Evolutionary conservation across 2,329 filamentous ascomycete species (phyloP), one percentile per base, ranked within the genome.

Genomic region (Dactylellina drechsleri): DNA sequence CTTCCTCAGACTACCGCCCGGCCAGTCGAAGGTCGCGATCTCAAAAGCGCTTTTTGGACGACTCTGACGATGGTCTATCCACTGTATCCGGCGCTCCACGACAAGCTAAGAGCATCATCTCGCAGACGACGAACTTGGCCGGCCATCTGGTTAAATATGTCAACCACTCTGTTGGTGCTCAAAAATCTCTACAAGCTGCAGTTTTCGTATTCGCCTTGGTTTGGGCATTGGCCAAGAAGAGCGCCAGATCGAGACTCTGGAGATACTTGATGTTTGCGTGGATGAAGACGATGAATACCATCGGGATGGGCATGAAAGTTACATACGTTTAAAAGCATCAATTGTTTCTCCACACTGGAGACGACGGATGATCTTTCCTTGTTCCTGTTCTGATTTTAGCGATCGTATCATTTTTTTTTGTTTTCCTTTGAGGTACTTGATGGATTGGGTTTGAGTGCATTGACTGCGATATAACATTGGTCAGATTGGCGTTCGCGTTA

Each of bases 261-360:
- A 86, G 89, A 66, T 84, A 93, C 43, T 80, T 96, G 50, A 87
- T 86, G 45, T 84, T 86, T 28, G 89, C 88, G 8, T 96, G 92
- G 92, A 87, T 87, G 65, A 97, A 96, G 83, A 84, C 97, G 47
- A 89, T 87, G 81, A 86, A 89, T 53, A 98, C 95, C 0, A 90
- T 94, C 3, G 93, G 93, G 1, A 98, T 98, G 94, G 95, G 94
- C 1, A 91, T 96, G 77, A 98, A 97, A 84, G 93, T 98, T 80
- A 96, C 91, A 81, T 98, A 98, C 83, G 96, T 99, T 74, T 98
- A 58, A 67, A 43, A 5, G 16, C 2, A 50, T 20, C 8, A 18
- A 18, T 52, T 52, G 4, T 13, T 18, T 40, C 13, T 13, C 28
- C 31, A 8, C 31, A 36, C 5, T 8, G 31, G 31, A 36, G 31